These are phyloP conservation scores for Trichoderma sp. DNA, from an alignment of 2,329 filamentous ascomycete genomes.

Conservation along the genomic window DNA sequence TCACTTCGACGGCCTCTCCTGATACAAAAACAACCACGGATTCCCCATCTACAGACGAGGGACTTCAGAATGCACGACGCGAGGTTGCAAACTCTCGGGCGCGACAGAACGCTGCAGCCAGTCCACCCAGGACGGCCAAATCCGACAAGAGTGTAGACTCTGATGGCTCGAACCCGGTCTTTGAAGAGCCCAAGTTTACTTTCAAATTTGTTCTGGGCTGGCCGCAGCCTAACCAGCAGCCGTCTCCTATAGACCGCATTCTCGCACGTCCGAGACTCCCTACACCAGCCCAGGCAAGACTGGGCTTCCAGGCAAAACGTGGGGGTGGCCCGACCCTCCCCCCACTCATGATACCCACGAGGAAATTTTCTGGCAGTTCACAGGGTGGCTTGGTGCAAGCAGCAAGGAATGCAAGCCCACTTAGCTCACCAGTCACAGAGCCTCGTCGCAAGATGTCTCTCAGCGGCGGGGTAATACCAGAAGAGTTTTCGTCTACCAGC, in stretches of 20 bases:
- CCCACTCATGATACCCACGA: slow-evolving; percentile 44
- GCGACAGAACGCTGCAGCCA: slow-evolving; percentile 32
- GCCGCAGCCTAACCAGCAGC: slow-evolving; percentile 55
- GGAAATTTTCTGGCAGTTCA: slow-evolving; percentile 50
- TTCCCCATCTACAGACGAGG: slow-evolving; percentile 41
- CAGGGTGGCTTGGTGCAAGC: slow-evolving; percentile 50
- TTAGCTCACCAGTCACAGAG: slow-evolving; percentile 37
- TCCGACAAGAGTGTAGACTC: slow-evolving; percentile 49
- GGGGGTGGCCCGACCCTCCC: slow-evolving; percentile 43
- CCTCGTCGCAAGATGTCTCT: slow-evolving; percentile 26
- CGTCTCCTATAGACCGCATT: slow-evolving; percentile 61
- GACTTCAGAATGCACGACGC: slow-evolving; percentile 51
- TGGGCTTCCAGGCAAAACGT: slow-evolving; percentile 47
- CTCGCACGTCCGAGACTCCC: slow-evolving; percentile 70
- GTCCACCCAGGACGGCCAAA: slow-evolving; percentile 41
- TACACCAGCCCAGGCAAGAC: slow-evolving; percentile 65
- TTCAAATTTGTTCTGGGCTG: slow-evolving; percentile 77
- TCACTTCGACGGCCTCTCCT: slow-evolving; percentile 29
- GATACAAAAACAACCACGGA: neutral
- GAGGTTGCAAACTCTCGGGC: slow-evolving; percentile 51
- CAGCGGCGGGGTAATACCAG: neutral
- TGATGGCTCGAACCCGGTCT: slow-evolving; percentile 56
- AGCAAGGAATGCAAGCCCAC: slow-evolving; percentile 51
- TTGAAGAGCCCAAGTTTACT: slow-evolving; percentile 59
- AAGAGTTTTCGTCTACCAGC: neutral